Base-by-base conservation (phyloP, 2,329 filamentous ascomycete species). In the Nemania bipapillata region DNA sequence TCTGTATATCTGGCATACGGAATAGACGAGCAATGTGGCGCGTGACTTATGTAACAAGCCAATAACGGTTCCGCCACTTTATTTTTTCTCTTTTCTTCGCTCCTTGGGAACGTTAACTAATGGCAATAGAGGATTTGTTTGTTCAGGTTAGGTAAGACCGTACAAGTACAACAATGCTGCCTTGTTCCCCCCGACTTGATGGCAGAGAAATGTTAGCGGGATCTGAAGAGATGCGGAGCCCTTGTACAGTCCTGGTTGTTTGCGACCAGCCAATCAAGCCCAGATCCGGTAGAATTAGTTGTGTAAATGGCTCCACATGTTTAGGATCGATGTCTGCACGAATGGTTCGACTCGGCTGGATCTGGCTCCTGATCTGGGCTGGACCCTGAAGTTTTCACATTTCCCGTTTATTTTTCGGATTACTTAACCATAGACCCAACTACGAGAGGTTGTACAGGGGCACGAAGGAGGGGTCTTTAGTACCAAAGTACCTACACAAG, bases 331-430 rank as follows among this genome's bases (percentile, higher is more conserved):
- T 45, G 20, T 15, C 60, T 56, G 60, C 53, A 56, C 47, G 40
- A 56, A 54, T 63, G 61, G 61, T 63, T 63, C 61, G 61, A 57
- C 61, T 57, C 17, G 52, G 52, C 12, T 52, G 32, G 62, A 64
- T 64, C 62, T 56, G 52, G 61, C 24, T 42, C n/a, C 11, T 64
- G 37, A 58, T 64, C 54, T 56, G 24, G 45, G 2, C 62, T 58
- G 62, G 62, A 58, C 53, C 53, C 53, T 56, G 53, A 56, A 37
- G 15, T 24, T 56, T 56, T 56, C 53, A 56, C 53, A 56, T 56
- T 24, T 24, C 63, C n/a, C 24, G 20, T 45, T 60, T 9, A 47
- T 30, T 63, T 50, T 50, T 50, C 42, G n/a, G 52, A 26, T 55
- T 22, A 26, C n/a, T 53, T 32, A 54, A 15, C 26, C 26, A 54